Percentiles rank a stretch among this genome's conserved stretches.
Conservation (phyloP, 352 stramenopile species). For the Phytophthora multivora region DNA sequence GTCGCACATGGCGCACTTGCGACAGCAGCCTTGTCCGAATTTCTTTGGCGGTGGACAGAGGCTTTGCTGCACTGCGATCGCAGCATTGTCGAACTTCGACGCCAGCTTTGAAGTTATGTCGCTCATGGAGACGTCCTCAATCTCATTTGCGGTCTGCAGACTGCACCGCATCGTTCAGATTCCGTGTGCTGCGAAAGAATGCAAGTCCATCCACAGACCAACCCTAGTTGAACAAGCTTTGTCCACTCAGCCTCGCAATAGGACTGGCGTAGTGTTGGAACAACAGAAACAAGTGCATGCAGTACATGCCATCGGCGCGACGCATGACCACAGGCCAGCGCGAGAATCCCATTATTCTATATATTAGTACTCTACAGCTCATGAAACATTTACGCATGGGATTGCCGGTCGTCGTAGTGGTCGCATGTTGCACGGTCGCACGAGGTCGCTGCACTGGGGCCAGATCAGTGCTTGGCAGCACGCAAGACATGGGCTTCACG, state of each 20-base stretch:
- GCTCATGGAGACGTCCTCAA: too few species aligned
- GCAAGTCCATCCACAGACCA: too few species aligned
- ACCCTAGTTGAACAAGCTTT: not conserved
- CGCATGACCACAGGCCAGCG: conserved; percentile 13
- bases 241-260: not conserved
- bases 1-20: too few species aligned
- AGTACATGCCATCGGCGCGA: conserved; percentile 6
- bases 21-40: not conserved
- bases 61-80: conserved; percentile 11
- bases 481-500: conserved; percentile 33
- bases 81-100: conserved; percentile 1
- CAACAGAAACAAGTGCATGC: not conserved
- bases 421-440: conserved; percentile 3
- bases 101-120: too few species aligned
- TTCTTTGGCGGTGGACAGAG: not conserved
- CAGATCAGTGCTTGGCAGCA: conserved; percentile 26
- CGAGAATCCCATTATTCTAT: conserved; percentile 31
- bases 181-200: too few species aligned
- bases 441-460: not conserved
- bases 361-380: conserved; percentile 40
- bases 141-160: too few species aligned
- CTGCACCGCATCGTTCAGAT: too few species aligned
- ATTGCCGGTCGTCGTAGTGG: not conserved
- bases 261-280: not conserved
- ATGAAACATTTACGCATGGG: conserved; percentile 25